Conservation (phyloP, 805 yeast species). For the Myxozyma neotropica region DNA sequence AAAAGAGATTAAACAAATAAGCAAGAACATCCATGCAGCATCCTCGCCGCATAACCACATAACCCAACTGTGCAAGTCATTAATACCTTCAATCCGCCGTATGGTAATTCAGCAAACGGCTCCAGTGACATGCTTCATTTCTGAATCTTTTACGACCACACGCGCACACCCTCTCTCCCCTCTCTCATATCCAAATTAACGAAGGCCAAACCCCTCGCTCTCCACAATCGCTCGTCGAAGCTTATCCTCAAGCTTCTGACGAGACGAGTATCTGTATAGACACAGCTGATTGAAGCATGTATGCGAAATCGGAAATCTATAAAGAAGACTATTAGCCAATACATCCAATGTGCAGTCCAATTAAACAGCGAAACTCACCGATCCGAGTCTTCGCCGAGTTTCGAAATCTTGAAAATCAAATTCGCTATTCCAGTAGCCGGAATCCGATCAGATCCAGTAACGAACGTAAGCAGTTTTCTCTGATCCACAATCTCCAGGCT, state of each 20-base stretch:
- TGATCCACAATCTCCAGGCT: constrained; percentile 52
- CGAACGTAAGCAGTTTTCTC: constrained; percentile 66
- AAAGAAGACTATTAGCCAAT: too few relatives aligned
- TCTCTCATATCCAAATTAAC: constrained; percentile 39
- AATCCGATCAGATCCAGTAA: constrained; percentile 87
- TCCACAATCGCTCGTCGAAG: constrained; percentile 70
- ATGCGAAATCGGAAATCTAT: constrained; percentile 76
- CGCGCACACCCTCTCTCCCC: too few relatives aligned
- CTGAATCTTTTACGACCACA: too few relatives aligned
- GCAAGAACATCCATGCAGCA: neutral
- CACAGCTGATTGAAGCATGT: constrained; percentile 94
- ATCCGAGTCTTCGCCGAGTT: constrained; percentile 50
- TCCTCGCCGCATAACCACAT: too few relatives aligned
- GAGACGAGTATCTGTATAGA: constrained; percentile 62
- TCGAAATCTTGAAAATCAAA: constrained; percentile 69
- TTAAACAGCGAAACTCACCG: constrained; percentile 43
- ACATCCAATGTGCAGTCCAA: too few relatives aligned
- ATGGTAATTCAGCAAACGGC: neutral
- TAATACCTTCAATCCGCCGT: neutral
- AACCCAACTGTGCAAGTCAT: too few relatives aligned
- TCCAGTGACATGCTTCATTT: too few relatives aligned
- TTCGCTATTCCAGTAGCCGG: constrained; percentile 92
- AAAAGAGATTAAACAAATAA: neutral
- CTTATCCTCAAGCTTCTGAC: constrained; percentile 59
- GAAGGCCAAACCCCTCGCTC: constrained; percentile 85